These are phyloP conservation scores for Furcasterigmium furcatum DNA, from an alignment of 2,329 filamentous ascomycete species.

Conservation along the genomic window DNA sequence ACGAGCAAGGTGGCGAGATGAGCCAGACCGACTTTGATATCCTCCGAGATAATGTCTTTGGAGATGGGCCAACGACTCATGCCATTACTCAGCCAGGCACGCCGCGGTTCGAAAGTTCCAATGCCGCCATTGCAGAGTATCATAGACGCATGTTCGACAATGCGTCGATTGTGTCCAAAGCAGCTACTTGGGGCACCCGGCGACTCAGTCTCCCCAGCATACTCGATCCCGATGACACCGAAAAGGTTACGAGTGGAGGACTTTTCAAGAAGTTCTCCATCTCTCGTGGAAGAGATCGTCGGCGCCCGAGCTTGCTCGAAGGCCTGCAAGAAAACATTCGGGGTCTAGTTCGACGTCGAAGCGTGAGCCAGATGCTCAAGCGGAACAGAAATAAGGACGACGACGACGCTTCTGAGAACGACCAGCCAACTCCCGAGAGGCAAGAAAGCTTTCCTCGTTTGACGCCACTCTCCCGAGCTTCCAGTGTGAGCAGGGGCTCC, in stretches of 20 bases:
- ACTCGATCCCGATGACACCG: conserved; percentile 44
- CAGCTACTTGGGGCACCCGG: conserved; percentile 69
- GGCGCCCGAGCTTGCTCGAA: conserved; percentile 44
- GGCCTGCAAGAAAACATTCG: conserved; percentile 44
- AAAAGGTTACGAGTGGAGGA: conserved; percentile 56
- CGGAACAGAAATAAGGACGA: conserved; percentile 36
- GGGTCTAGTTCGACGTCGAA: conserved; percentile 47
- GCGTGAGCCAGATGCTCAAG: conserved; percentile 39
- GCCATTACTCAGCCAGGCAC: conserved; percentile 32
- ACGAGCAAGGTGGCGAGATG: conserved; percentile 34
- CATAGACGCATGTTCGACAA: conserved; percentile 51
- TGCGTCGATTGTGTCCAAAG: conserved; percentile 56
- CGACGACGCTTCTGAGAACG: conserved; percentile 21
- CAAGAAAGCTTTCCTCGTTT: conserved; percentile 42
- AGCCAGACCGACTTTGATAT: conserved; percentile 45
- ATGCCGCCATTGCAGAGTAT: conserved; percentile 51
- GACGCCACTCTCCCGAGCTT: conserved; percentile 45
- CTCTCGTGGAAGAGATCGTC: conserved; percentile 36
- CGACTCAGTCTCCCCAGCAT: conserved; percentile 61
- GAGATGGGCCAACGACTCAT: conserved; percentile 42
- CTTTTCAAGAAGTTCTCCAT: conserved; percentile 62
- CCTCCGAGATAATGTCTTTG: conserved; percentile 27
- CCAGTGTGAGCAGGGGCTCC: conserved; percentile 39
- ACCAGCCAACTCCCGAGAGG: conserved; percentile 27
- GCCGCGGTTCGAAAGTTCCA: conserved; percentile 36